Evolutionary conservation across 1,139 yeast genomes (phyloP), one percentile per base, ranked within the genome.

Genomic region (Kodamaea ohmeri): DNA sequence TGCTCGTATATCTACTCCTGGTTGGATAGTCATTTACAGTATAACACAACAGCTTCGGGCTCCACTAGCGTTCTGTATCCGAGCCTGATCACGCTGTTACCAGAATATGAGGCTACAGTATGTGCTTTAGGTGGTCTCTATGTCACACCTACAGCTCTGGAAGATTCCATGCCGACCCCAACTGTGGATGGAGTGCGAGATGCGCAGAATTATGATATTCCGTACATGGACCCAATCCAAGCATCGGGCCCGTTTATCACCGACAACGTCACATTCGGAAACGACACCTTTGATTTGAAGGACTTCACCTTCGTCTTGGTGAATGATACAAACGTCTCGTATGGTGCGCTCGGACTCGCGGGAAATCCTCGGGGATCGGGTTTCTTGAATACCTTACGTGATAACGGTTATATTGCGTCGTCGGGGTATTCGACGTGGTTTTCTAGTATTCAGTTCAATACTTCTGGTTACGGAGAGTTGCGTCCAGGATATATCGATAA

Each of bases 401-500:
- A 52, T 0, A 44, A 54, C 2, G 66, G 64, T 1, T 17, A 65
- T 13, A 73, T 80, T 31, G 51, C 58, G 20, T 55, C 77, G 1
- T 58, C 73, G 3, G 72, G 84, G 1, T 83, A 78, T 55, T 81
- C 89, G 0, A 52, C 80, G 22, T 76, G 73, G 63, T 61, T 79
- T 35, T 62, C 61, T 35, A 43, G 49, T 32, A 45, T 39, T 28
- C 29, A 48, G 3, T 18, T 35, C 35, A 25, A 43, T 35, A 38
- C 45, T 24, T 35, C 41, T 22, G 46, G 55, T 29, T 31, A 53
- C 16, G 79, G 78, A 8, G 60, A 61, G 35, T 52, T 83, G 14
- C 53, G 81, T n/a, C 65, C 82, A 1, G 90, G 90, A 11, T 77
- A 74, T 2, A 76, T 83, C 6, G 76, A 80, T 49, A 59, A 66